Percentiles rank a stretch among this genome's conserved stretches.
Conservation (phyloP, 345 rosid species). For the Dipteronia dyeriana region DNA sequence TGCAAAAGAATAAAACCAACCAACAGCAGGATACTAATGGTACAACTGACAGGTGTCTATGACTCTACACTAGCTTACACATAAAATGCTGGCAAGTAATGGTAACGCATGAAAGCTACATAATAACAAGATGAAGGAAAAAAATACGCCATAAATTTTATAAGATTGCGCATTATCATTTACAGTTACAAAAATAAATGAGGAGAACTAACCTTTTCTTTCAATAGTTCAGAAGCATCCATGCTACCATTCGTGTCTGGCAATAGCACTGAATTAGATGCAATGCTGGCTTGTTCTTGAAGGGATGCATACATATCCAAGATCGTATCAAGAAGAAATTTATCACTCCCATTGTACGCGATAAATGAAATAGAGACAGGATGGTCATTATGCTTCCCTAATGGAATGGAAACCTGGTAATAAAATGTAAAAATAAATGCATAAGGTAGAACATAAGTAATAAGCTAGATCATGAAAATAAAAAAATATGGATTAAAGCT, state of each 20-base stretch:
- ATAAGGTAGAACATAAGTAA: constrained; percentile 16
- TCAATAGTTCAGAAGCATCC: constrained; percentile 79
- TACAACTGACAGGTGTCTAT: neutral
- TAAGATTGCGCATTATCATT: neutral
- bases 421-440: constrained; percentile 15
- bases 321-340: constrained; percentile 86
- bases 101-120: neutral
- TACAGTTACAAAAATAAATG: neutral
- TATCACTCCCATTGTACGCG: constrained; percentile 80
- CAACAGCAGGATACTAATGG: neutral
- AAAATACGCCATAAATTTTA: neutral
- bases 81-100: neutral
- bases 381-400: constrained; percentile 67
- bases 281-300: constrained; percentile 67
- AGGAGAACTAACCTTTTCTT: constrained; percentile 71
- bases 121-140: neutral
- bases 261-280: constrained; percentile 51
- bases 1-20: neutral
- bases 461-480: neutral
- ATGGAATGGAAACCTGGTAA: constrained; percentile 74
- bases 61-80: neutral
- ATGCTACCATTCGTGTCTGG: constrained; percentile 52
- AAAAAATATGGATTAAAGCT: constrained; percentile 17
- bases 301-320: constrained; percentile 76
- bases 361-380: constrained; percentile 82